Evolutionary conservation across 306 rosid species (phyloP), one percentile per base, ranked within the genome.

Genomic region (Delonix regia): DNA sequence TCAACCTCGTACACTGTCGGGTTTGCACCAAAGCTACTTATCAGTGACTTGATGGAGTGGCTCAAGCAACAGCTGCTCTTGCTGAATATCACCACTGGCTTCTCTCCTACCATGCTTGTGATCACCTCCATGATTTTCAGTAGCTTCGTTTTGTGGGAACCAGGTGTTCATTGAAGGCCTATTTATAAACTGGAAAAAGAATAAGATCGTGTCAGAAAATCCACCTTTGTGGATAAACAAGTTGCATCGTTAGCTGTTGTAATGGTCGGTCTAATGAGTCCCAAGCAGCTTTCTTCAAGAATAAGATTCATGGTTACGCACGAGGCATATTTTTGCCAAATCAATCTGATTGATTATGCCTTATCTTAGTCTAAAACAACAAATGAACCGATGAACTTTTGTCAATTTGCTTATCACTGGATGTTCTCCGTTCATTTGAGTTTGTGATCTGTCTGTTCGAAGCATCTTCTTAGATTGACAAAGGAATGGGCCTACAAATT

Each of bases 1-100:
- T 93, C 98, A 5, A 93, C 83, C 92, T 93, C 98, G 75, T 88
- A 90, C 14, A 91, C 87, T 0, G 87, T 87, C 0, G 86, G 85
- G 74, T 91, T 91, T 4, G 93, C 97, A 0, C 98, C 98, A 42
- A 87, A 93, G 64, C 79, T 77, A 18, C 82, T 69, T 22, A 93
- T 85, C 52, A 93, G 87, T 55, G 93, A 38, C 93, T 86, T 91
- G 30, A 87, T 82, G 9, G 93, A 83, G 74, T 88, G 93, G 71
- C 95, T 87, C 84, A 89, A 82, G 82, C 73, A 75, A 34, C 88
- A 84, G 14, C 73, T 62, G 36, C 51, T 80, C 85, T 85, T 86
- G 85, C 91, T 88, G 83, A 88, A 88, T 73, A 88, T 83, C 81
- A 85, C 91, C 76, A 88, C 75, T 11, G 86, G 76, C 49, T 78